Evolutionary conservation across 2,329 filamentous ascomycete genomes (phyloP), one percentile per base, ranked within the genome.

Genomic region (Beauveria caledonica): DNA sequence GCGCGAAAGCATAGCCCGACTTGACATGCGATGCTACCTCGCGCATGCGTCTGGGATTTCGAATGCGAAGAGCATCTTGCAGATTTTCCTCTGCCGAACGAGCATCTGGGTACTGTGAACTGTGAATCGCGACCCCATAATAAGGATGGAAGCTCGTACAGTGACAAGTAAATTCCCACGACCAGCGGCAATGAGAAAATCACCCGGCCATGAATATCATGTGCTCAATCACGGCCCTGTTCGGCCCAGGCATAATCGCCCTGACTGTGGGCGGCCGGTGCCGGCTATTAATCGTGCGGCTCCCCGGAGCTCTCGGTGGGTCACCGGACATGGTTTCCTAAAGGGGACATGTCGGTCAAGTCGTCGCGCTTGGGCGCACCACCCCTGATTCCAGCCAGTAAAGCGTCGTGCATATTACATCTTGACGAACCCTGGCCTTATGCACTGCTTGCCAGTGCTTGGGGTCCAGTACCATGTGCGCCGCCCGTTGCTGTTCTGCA

Each of bases 251-350:
- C 10, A 33, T 50, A 2, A 19, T 13, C 52, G 17, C 19, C 8
- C 17, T 10, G 33, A 13, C 13, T 13, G 42, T 25, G 23, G 39
- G 44, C 53, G 54, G 54, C 54, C 44, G 44, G 45, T 57, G 54
- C 54, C 44, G 54, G 56, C 46, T 29, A 8, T 10, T 51, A 29
- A 23, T 36, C 6, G 33, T 10, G 19, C 11, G 7, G 42, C 17
- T 9, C 27, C 45, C 45, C 55, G 45, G 45, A 42, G 33, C 6
- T 49, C 27, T 39, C 33, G 33, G 45, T 17, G 42, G 46, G 21
- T 23, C 44, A 10, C 36, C 56, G 56, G 56, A 36, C 56, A 50
- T 58, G 46, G 33, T 36, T 58, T 44, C 56, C 56, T 25, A 44
- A 58, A 51, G 9, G 23, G 23, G 36, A n/a, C 21, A n/a, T 33